Evolutionary conservation across 768 basidiomycete species (phyloP).

Genomic region (Boletus tylopilopsis): DNA sequence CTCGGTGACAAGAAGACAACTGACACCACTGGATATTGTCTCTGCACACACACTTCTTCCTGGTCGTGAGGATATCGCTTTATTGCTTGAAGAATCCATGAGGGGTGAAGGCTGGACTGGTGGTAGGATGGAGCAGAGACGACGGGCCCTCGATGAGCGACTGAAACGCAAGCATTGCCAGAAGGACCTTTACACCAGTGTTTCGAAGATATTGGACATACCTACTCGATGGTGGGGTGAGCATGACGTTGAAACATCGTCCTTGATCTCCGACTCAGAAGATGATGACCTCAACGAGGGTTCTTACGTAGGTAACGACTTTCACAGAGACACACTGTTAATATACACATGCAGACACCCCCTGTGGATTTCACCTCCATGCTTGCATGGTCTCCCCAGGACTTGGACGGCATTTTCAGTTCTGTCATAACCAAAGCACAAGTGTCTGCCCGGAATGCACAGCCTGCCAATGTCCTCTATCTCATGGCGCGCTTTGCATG

Average conservation of each 20-base stretch:
- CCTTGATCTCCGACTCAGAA: slow-evolving; percentile 44
- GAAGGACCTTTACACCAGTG: slow-evolving; percentile 52
- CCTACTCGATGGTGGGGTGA: slow-evolving; percentile 64
- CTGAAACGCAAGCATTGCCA: slow-evolving; percentile 50
- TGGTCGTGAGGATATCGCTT: slow-evolving; percentile 78
- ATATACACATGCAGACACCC: slow-evolving; percentile 52
- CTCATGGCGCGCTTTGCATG: slow-evolving; percentile 92
- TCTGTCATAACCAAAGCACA: slow-evolving; percentile 76
- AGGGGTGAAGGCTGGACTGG: slow-evolving; percentile 79
- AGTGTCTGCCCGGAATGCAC: slow-evolving; percentile 66
- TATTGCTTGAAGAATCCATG: slow-evolving; percentile 90
- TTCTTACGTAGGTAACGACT: slow-evolving; percentile 40
- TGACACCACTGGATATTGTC: slow-evolving; percentile 88
- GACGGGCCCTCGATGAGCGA: slow-evolving; percentile 55
- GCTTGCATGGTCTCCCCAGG: slow-evolving; percentile 87
- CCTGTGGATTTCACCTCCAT: slow-evolving; percentile 75
- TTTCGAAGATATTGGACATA: slow-evolving; percentile 56
- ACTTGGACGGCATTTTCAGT: slow-evolving; percentile 74
- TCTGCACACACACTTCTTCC: slow-evolving; percentile 78
- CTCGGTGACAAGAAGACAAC: slow-evolving; percentile 66
- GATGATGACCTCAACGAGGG: slow-evolving; percentile 48
- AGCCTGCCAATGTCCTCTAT: slow-evolving; percentile 90
- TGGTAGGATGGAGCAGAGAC: slow-evolving; percentile 68
- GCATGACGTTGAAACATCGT: slow-evolving; percentile 41
- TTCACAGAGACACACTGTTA: slow-evolving; percentile 1